Conservation (phyloP, 2,329 filamentous ascomycete genomes). For the Xylariales sp. region DNA sequence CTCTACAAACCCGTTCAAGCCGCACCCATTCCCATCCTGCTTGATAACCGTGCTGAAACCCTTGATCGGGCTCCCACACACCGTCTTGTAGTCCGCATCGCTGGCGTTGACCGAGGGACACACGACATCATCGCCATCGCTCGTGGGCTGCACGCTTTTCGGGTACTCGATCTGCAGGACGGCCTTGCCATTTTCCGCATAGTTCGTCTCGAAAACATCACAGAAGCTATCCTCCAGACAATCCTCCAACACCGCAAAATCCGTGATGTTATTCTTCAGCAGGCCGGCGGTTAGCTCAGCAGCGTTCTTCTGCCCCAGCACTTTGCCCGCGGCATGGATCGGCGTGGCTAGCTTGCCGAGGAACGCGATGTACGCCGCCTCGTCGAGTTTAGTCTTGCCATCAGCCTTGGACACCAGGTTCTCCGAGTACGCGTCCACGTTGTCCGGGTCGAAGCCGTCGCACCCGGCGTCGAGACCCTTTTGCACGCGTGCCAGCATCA, state of each 20-base stretch:
- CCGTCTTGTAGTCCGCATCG: background rate
- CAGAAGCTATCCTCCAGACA: constrained; percentile 2
- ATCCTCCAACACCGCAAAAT: constrained; percentile 5
- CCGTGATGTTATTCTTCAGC: background rate
- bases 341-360: background rate
- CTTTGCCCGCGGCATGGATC: background rate
- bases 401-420: background rate
- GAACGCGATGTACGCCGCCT: constrained; percentile 3
- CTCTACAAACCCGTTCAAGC: constrained; percentile 3
- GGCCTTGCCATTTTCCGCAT: background rate
- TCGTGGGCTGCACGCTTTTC: background rate
- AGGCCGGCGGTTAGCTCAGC: background rate
- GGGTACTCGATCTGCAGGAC: constrained; percentile 10
- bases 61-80: background rate
- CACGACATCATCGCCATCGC: background rate
- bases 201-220: background rate
- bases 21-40: constrained; percentile 3
- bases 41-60: constrained; percentile 5
- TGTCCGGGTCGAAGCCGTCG: constrained; percentile 9
- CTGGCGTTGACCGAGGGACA: background rate
- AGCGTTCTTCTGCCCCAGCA: constrained; percentile 9
- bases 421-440: constrained; percentile 5
- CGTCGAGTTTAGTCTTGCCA: background rate
- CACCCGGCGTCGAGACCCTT: constrained; percentile 3
- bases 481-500: constrained; percentile 4